Evolutionary conservation across 345 rosid genomes (phyloP), one percentile per base, ranked within the genome.

Genomic region (Lenwebbia sp.): DNA sequence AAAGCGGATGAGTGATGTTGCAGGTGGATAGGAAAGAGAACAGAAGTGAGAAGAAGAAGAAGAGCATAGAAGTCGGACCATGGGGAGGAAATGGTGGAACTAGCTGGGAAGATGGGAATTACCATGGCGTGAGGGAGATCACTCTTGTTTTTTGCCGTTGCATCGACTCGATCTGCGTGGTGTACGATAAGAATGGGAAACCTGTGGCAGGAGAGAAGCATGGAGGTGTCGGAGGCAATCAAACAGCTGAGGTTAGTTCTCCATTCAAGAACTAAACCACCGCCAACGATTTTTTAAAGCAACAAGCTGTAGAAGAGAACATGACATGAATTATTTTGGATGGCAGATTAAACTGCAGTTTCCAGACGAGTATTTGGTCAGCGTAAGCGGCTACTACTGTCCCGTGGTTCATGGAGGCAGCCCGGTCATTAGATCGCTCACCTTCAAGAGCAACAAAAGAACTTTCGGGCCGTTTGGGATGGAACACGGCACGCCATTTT

Each of bases 61-160:
- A 75, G 87, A 88, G 87, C 82, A 86, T 91, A 62, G 84, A 89
- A 33, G 91, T 92, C 10, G 98, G 96, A 85, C 94, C 95, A 26
- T 94, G 98, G 98, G 98, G 98, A 88, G 98, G 98, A 86, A 90
- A 92, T 70, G 99, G 95, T 50, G 99, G 98, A 75, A 70, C 81
- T 14, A 78, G 47, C 85, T 95, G 98, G 98, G 95, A 96, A 51
- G 98, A 96, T 70, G 98, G 97, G 54, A 86, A 86, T 54, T 88
- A 93, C 87, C 54, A 90, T 86, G 96, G 98, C 60, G 93, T 95
- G 82, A 92, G 94, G 84, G 94, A 93, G 87, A 94, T 96, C 88
- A 90, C 85, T 23, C 89, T 95, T 37, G 90, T 84, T 60, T 94
- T 91, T 11, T 98, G 92, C 58, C 91, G 86, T 65, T 94, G 98